Conservation (phyloP, 768 basidiomycete genomes). For the Mycena vitilis region DNA sequence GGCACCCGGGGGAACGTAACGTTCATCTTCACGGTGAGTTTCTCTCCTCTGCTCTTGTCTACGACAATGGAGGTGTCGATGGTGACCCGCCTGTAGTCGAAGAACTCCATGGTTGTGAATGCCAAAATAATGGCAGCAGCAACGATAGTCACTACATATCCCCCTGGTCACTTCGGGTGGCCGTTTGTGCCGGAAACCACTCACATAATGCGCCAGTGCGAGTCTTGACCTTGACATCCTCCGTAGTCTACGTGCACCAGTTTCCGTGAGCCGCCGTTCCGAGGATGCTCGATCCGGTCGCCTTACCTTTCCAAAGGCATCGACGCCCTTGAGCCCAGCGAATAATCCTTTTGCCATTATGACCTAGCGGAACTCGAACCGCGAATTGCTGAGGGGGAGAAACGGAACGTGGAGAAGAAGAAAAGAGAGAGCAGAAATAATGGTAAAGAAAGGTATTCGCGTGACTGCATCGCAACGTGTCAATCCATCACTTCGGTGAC, state of each 20-base stretch:
- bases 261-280: constrained; percentile 3
- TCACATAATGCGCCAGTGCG: constrained; percentile 90
- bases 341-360: constrained; percentile 84
- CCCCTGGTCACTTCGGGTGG: not conserved
- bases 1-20: constrained; percentile 97
- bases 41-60: constrained; percentile 95
- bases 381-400: constrained; percentile 37
- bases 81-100: constrained; percentile 91
- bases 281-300: constrained; percentile 44
- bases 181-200: constrained; percentile 42
- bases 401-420: constrained; percentile 41
- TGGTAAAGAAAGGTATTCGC: constrained; percentile 26
- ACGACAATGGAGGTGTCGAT: constrained; percentile 94
- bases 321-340: constrained; percentile 86
- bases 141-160: constrained; percentile 82
- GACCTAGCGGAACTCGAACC: constrained; percentile 51
- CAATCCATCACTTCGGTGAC: constrained; percentile 24
- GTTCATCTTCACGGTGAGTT: constrained; percentile 90
- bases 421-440: constrained; percentile 29
- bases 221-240: constrained; percentile 99
- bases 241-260: constrained; percentile 78
- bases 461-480: constrained; percentile 34
- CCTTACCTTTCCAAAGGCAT: constrained; percentile 99
- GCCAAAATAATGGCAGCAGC: constrained; percentile 93
- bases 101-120: constrained; percentile 92